A percentile compares a stretch with the other conserved stretches of the same genome.
phyloP scores from a whole-genome alignment of 2,329 filamentous ascomycete species.

The Fusarium nisikadoi region DNA sequence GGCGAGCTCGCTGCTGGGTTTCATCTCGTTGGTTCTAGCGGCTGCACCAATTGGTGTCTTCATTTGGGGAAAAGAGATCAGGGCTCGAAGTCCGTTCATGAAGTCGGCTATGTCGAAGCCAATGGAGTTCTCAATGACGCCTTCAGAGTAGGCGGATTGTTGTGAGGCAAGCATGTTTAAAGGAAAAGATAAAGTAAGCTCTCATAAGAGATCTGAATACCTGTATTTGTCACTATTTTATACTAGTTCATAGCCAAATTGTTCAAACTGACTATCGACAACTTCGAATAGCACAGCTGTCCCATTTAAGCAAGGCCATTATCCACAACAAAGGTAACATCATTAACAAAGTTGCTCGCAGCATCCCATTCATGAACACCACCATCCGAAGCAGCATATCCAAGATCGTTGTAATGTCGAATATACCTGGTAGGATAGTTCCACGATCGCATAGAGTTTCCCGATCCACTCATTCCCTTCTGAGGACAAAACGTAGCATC shows the following conservation, averaged over 20 bases:
- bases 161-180: not conserved
- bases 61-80: slow-evolving; percentile 28
- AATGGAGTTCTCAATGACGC: not conserved
- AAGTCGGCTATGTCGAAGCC: slow-evolving; percentile 20
- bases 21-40: slow-evolving; percentile 20
- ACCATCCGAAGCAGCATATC: slow-evolving; percentile 3
- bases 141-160: not conserved
- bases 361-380: slow-evolving; percentile 22
- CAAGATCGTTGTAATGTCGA: slow-evolving; percentile 10
- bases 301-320: not conserved
- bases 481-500: slow-evolving; percentile 27
- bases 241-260: not conserved
- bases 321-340: slow-evolving; percentile 7
- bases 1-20: slow-evolving; percentile 24
- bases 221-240: not conserved
- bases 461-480: slow-evolving; percentile 5
- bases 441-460: slow-evolving; percentile 18
- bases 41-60: slow-evolving; percentile 24
- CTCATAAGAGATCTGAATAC: not conserved
- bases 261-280: not conserved
- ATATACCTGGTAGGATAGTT: slow-evolving; percentile 24
- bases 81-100: slow-evolving; percentile 29
- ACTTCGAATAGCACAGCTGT: not conserved
- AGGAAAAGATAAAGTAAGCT: not conserved
- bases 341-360: not conserved